Percentiles rank a stretch among this genome's conserved stretches.
phyloP scores from a whole-genome alignment of 768 basidiomycete species.

The Amanita molliuscula region DNA sequence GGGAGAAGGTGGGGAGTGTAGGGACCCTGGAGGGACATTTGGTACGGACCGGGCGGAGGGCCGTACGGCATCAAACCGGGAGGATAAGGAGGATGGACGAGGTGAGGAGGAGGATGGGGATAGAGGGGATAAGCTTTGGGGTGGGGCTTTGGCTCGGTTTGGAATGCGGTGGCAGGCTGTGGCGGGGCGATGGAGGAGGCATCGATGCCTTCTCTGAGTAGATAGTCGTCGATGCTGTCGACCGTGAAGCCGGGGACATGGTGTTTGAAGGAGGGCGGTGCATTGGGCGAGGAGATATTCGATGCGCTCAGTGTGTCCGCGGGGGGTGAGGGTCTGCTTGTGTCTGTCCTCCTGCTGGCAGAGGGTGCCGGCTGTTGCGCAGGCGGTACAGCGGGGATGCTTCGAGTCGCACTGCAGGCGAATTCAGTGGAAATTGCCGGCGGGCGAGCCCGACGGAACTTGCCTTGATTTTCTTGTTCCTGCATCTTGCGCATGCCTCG shows the following conservation, averaged over 20 bases:
- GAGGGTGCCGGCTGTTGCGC: constrained; percentile 64
- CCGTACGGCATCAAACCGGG: constrained; percentile 25
- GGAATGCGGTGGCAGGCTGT: constrained; percentile 19
- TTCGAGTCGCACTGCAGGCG: constrained; percentile 76
- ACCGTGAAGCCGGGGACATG: constrained; percentile 60
- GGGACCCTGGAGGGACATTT: constrained; percentile 26
- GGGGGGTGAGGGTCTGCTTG: constrained; percentile 75
- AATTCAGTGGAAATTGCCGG: constrained; percentile 66
- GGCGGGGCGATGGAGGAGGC: constrained; percentile 18
- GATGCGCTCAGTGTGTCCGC: constrained; percentile 75
- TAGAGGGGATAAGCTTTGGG: constrained; percentile 25
- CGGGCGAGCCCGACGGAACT: constrained; percentile 60
- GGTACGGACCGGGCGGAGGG: constrained; percentile 28
- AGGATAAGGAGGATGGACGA: constrained; percentile 30
- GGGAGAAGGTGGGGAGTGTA: constrained; percentile 55
- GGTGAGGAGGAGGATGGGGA: constrained; percentile 24
- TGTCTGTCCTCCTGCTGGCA: constrained; percentile 89
- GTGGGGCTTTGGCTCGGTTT: constrained; percentile 17
- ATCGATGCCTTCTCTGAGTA: constrained; percentile 61
- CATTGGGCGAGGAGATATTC: constrained; percentile 76
- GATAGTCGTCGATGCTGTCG: constrained; percentile 53
- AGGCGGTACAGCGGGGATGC: constrained; percentile 80
- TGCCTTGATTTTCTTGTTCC: constrained; percentile 96
- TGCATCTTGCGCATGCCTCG: constrained; percentile 88
- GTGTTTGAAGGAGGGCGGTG: constrained; percentile 70